Base-by-base conservation (phyloP, 2,329 filamentous ascomycete species). In the Beauveria pseudobassiana region DNA sequence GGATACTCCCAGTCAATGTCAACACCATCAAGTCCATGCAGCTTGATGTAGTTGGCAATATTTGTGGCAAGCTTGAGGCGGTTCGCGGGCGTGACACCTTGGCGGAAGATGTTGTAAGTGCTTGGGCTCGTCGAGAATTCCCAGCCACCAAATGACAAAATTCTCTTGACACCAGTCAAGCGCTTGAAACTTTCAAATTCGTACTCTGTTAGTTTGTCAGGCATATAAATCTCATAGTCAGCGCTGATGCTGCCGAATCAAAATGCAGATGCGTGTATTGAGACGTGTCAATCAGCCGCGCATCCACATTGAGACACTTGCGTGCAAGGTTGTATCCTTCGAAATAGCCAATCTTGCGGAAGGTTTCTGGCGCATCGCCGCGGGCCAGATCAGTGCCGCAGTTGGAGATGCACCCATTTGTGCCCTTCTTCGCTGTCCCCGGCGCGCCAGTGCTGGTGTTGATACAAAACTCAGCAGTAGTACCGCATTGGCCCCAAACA, bases 101-200 rank as follows among this genome's bases (percentile, higher is more conserved):
- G 22, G 22, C 22, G 22, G 22, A 22, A 22, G 22, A 22, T 22
- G 22, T 1, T 2, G 22, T 22, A 22, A 22, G 22, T 22, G 22
- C 22, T 22, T 2, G 22, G 22, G 22, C 22, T 22, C 22, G 22
- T 22, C 22, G 22, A 22, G 22, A 22, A 22, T 22, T 22, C 22
- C 22, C 78, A 80, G 12, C 78, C 78, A 9, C 78, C 78, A 64
- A 81, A 74, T 0, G 75, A 73, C 2, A 80, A 9, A 42, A 80
- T 74, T 10, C 66, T 68, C 63, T 76, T 75, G 3, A 69, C 34
- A 2, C 65, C 65, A 0, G 22, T 63, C 6, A 71, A 28, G 0
- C 59, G 48, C 54, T 65, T 68, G 56, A 77, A 75, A 1, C 64
- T 56, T 0, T 67, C 51, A 30, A 73, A 77, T 54, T 74, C 50